phyloP scores from a whole-genome alignment of 2,329 filamentous ascomycete species.

The Rutstroemia sp. region DNA sequence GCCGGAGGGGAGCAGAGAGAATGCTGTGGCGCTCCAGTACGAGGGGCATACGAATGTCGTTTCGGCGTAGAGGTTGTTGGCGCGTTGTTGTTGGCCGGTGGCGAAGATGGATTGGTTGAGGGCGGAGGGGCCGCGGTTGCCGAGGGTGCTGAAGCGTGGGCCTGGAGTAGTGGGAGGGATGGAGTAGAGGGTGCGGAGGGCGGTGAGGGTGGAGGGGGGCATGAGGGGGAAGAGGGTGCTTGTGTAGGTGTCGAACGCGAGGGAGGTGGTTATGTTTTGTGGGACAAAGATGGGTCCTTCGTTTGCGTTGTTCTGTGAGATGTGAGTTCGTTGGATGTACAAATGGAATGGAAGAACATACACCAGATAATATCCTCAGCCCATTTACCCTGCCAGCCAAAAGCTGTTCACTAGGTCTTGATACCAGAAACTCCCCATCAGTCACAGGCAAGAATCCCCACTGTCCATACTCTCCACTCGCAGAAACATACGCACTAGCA shows the following conservation, averaged over 20 bases:
- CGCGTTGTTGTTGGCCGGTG: slow-evolving; percentile 43
- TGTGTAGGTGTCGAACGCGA: slow-evolving; percentile 35
- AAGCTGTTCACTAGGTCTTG: slow-evolving; percentile 28
- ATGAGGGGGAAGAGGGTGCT: slow-evolving; percentile 35
- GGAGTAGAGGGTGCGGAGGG: slow-evolving; percentile 20
- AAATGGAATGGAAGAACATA: background rate
- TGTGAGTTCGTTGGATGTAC: background rate
- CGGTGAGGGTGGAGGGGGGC: slow-evolving; percentile 31
- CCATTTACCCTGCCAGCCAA: slow-evolving; percentile 28
- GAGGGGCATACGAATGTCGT: slow-evolving; percentile 45
- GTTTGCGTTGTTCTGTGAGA: slow-evolving; percentile 38
- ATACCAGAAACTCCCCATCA: slow-evolving; percentile 29
- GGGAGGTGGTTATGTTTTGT: slow-evolving; percentile 36
- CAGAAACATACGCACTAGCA: slow-evolving; percentile 22
- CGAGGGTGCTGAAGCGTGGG: slow-evolving; percentile 29
- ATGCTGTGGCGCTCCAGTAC: slow-evolving; percentile 45
- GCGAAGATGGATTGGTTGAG: slow-evolving; percentile 37
- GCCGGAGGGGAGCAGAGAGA: background rate
- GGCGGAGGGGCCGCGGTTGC: slow-evolving; percentile 32
- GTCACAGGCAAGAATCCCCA: slow-evolving; percentile 33
- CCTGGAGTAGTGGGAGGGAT: slow-evolving; percentile 16
- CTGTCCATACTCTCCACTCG: slow-evolving; percentile 17
- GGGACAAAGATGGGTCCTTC: slow-evolving; percentile 41
- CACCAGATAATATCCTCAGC: slow-evolving; percentile 16
- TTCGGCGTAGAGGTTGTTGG: slow-evolving; percentile 32